Evolutionary conservation across 768 basidiomycete genomes (phyloP).

Genomic region (Podaxis mareebaensis): DNA sequence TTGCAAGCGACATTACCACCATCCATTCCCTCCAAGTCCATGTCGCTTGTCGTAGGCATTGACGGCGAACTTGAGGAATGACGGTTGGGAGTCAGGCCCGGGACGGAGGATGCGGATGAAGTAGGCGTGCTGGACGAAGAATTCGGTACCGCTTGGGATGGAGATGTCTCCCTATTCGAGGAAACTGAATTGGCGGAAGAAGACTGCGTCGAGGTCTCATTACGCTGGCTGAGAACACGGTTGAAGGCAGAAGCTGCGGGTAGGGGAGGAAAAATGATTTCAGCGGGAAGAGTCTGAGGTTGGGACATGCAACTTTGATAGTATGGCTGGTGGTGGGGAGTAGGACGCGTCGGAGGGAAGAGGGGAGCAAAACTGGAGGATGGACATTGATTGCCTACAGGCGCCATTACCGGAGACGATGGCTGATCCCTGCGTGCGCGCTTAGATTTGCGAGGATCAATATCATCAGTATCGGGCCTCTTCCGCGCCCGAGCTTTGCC

Average conservation of each 20-base stretch:
- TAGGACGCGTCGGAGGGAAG: conserved; percentile 55
- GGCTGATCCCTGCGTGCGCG: conserved; percentile 43
- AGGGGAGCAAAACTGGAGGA: conserved; percentile 34
- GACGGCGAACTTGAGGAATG: conserved; percentile 66
- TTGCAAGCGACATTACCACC: conserved; percentile 17
- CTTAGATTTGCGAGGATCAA: conserved; percentile 45
- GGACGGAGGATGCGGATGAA: conserved; percentile 45
- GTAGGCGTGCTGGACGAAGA: conserved; percentile 36
- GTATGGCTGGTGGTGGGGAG: conserved; percentile 73
- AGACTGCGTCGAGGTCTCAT: conserved; percentile 12
- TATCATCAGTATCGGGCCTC: conserved; percentile 32
- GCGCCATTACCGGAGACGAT: conserved; percentile 22
- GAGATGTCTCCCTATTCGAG: conserved; percentile 19
- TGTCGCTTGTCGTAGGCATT: conserved; percentile 38
- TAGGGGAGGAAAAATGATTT: conserved; percentile 74
- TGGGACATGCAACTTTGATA: conserved; percentile 58
- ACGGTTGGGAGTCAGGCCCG: conserved; percentile 62
- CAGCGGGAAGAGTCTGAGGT: conserved; percentile 49
- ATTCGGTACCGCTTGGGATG: conserved; percentile 16
- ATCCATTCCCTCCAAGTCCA: conserved; percentile 30
- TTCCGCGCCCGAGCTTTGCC: conserved; percentile 37
- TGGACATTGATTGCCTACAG: conserved; percentile 24
- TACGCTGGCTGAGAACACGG: conserved; percentile 13
- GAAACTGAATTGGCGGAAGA: conserved; percentile 20
- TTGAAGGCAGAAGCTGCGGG: conserved; percentile 46